phyloP scores from a whole-genome alignment of 495 filamentous ascomycete species.

The Alectoria sarmentosa region DNA sequence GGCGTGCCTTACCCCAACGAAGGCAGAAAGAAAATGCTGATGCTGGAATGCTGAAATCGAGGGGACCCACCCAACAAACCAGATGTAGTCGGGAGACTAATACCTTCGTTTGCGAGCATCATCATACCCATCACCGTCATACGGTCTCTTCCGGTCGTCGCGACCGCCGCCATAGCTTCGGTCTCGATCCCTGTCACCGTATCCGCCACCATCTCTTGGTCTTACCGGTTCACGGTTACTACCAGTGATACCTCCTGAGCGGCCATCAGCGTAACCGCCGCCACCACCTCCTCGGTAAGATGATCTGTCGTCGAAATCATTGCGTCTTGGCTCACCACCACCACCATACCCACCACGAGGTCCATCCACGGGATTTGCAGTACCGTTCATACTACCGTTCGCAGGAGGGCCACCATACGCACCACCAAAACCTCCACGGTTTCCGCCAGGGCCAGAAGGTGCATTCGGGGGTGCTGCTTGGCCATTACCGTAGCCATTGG shows the following conservation, averaged over 20 bases:
- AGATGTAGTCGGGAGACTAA: conserved; percentile 34
- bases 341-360: conserved; percentile 35
- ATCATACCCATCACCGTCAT: conserved; percentile 56
- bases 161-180: conserved; percentile 32
- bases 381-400: conserved; percentile 29
- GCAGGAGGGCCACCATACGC: conserved; percentile 34
- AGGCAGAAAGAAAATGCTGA: conserved; percentile 42
- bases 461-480: conserved; percentile 63
- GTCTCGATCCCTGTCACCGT: conserved; percentile 46
- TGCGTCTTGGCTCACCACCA: conserved; percentile 33
- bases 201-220: conserved; percentile 41
- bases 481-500: conserved; percentile 35
- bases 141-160: conserved; percentile 16
- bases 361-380: conserved; percentile 22
- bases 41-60: conserved; percentile 34
- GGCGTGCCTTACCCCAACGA: conserved; percentile 54
- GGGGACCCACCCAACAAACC: conserved; percentile 46
- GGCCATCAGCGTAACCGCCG: conserved; percentile 30
- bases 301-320: conserved; percentile 33
- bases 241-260: conserved; percentile 42
- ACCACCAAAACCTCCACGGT: conserved; percentile 40
- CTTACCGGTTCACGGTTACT: conserved; percentile 50
- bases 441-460: conserved; percentile 69
- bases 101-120: conserved; percentile 76
- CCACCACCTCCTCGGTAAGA: conserved; percentile 31